Percentiles rank a stretch among this genome's conserved stretches.
Evolutionary conservation across 352 stramenopile genomes (phyloP).

Genomic region (Pythium utonaiense): DNA sequence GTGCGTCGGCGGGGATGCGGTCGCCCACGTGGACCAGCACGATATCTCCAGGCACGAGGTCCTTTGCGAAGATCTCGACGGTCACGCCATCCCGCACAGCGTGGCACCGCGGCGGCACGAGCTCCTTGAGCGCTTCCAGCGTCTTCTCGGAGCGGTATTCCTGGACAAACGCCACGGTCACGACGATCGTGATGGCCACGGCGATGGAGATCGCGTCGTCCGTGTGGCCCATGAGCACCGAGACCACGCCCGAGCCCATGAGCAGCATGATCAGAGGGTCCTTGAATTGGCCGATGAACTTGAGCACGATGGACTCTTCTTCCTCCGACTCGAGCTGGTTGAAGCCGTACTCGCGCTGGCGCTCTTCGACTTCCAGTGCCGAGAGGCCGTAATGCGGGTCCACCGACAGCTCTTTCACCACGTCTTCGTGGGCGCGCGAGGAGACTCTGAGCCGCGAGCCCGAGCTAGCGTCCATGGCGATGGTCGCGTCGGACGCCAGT

Average conservation of each 20-base stretch:
- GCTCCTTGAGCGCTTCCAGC: slow-evolving; percentile 76
- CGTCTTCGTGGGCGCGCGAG: slow-evolving; percentile 47
- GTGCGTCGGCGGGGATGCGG: slow-evolving; percentile 90
- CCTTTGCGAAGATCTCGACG: slow-evolving; percentile 64
- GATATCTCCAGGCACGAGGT: slow-evolving; percentile 82
- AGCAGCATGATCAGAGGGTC: slow-evolving; percentile 97
- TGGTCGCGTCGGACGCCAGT: slow-evolving; percentile 15
- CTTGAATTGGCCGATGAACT: slow-evolving; percentile 95
- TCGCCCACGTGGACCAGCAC: slow-evolving; percentile 91
- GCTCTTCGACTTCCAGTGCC: slow-evolving; percentile 45
- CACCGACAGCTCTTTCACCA: slow-evolving; percentile 62
- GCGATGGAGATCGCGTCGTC: slow-evolving; percentile 96
- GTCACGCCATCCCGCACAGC: slow-evolving; percentile 52
- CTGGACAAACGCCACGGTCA: slow-evolving; percentile 93
- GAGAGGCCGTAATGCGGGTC: slow-evolving; percentile 63
- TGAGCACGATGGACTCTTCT: slow-evolving; percentile 84
- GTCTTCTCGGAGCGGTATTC: slow-evolving; percentile 87
- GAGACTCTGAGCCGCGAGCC: slow-evolving; percentile 17
- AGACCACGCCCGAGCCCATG: slow-evolving; percentile 90
- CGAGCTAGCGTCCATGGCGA: slow-evolving; percentile 3
- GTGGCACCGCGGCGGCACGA: slow-evolving; percentile 73
- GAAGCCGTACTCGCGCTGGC: slow-evolving; percentile 62
- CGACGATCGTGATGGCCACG: slow-evolving; percentile 96
- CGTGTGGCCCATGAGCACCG: slow-evolving; percentile 90
- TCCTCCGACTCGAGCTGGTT: slow-evolving; percentile 75